A percentile compares a stretch with the other conserved stretches of the same genome.
phyloP scores from a whole-genome alignment of 106 monocot genomes.

The Phalaenopsis aphrodite region DNA sequence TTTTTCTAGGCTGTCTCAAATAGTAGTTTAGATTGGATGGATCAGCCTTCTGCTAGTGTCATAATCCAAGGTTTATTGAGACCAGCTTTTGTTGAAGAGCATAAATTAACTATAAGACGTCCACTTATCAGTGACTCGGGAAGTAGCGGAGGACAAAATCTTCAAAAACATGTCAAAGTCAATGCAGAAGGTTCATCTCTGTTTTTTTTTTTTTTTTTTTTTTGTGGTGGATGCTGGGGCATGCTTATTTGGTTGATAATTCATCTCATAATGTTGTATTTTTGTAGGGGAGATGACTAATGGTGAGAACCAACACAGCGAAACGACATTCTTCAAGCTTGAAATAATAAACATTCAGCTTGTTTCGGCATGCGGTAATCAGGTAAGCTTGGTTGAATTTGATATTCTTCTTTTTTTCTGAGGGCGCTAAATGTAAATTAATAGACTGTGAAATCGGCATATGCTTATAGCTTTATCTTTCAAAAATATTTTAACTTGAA shows the following conservation, averaged over 20 bases:
- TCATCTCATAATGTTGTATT: conserved; percentile 13
- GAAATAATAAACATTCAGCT: conserved; percentile 75
- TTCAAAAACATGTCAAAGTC: conserved; percentile 6
- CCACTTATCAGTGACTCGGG: conserved; percentile 11
- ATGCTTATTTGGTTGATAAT: neutral
- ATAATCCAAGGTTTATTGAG: conserved; percentile 73
- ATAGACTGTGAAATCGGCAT: neutral
- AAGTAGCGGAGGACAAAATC: conserved; percentile 7
- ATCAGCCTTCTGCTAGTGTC: conserved; percentile 66
- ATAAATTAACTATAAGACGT: conserved; percentile 27
- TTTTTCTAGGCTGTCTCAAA: conserved; percentile 44
- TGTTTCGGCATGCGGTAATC: conserved; percentile 67
- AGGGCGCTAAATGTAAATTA: neutral
- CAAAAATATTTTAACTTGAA: neutral
- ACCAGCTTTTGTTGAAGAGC: conserved; percentile 63
- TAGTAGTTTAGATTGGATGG: conserved; percentile 61
- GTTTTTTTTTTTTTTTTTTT: neutral
- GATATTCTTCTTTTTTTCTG: neutral
- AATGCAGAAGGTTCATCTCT: conserved; percentile 8
- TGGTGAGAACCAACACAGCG: conserved; percentile 30
- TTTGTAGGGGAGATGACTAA: conserved; percentile 27
- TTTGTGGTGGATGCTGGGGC: neutral
- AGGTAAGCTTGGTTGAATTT: conserved; percentile 27
- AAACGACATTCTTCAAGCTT: conserved; percentile 63
- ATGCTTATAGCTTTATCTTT: neutral